These are phyloP conservation scores for Xylaria palmicola DNA, from an alignment of 495 filamentous ascomycete genomes.

Conservation along the genomic window DNA sequence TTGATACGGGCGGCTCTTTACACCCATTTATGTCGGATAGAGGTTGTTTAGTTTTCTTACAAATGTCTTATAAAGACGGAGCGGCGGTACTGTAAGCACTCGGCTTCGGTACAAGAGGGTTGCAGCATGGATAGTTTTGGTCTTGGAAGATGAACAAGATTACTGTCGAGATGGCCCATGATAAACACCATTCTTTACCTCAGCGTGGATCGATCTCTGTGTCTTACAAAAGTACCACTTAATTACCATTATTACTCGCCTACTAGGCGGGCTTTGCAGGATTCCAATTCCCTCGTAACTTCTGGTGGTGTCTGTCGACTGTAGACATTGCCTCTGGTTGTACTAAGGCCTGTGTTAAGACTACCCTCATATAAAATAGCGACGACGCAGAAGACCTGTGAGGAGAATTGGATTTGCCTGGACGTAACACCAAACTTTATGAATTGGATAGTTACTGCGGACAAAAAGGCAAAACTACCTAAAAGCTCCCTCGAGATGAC, in stretches of 20 bases:
- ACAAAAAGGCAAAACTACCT: too few relatives aligned
- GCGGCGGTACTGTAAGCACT: conserved; percentile 4
- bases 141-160: conserved; percentile 5
- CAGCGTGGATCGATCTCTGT: conserved; percentile 7
- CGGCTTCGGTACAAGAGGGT: background rate
- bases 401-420: too few relatives aligned
- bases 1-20: conserved; percentile 21
- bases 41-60: conserved; percentile 25
- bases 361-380: too few relatives aligned
- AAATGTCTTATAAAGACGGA: conserved; percentile 21
- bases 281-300: too few relatives aligned
- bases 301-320: too few relatives aligned
- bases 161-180: background rate
- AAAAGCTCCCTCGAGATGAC: too few relatives aligned
- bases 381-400: too few relatives aligned
- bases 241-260: background rate
- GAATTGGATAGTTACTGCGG: too few relatives aligned
- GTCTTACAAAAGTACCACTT: background rate
- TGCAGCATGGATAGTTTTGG: background rate
- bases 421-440: too few relatives aligned
- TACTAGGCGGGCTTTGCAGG: background rate
- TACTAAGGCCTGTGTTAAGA: too few relatives aligned
- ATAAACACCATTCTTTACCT: conserved; percentile 12
- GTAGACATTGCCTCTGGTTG: too few relatives aligned
- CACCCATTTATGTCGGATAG: conserved; percentile 23